phyloP scores from a whole-genome alignment of 1,284 basidiomycete species.

The Bjerkandera adusta region DNA sequence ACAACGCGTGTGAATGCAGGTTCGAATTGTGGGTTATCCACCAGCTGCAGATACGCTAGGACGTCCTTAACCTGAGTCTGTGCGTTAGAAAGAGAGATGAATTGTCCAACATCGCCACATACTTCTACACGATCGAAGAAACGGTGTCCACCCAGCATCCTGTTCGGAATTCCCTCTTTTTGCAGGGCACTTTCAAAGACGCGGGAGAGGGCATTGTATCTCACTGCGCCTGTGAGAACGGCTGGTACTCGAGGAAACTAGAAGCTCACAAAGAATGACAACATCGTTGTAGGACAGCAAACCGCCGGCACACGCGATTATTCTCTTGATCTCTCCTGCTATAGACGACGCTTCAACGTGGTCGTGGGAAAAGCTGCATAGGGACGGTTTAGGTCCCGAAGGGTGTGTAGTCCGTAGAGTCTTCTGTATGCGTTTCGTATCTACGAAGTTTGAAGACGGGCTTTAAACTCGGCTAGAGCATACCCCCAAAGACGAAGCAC shows the following conservation, averaged over 20 bases:
- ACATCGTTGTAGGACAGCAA: constrained; percentile 76
- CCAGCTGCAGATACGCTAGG: constrained; percentile 83
- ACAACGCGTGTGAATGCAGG: constrained; percentile 80
- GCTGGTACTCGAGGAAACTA: not conserved
- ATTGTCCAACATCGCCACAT: constrained; percentile 10
- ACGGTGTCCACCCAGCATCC: constrained; percentile 79
- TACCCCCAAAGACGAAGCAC: constrained; percentile 6
- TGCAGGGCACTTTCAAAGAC: constrained; percentile 78
- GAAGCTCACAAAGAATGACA: constrained; percentile 68
- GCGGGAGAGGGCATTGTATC: constrained; percentile 83
- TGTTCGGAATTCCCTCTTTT: constrained; percentile 74
- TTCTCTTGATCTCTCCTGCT: constrained; percentile 77
- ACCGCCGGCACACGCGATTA: constrained; percentile 74
- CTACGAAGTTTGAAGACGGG: too few relatives aligned
- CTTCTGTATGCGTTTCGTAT: constrained; percentile 74
- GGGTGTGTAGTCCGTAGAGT: constrained; percentile 75
- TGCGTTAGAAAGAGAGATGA: not conserved
- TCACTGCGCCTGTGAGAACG: constrained; percentile 44
- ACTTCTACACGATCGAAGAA: constrained; percentile 87
- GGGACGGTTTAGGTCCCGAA: constrained; percentile 54
- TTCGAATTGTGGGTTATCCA: constrained; percentile 78
- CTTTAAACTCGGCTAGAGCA: not conserved
- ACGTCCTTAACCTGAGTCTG: constrained; percentile 73
- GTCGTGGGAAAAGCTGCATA: constrained; percentile 47
- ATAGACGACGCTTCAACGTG: constrained; percentile 71